phyloP scores from a whole-genome alignment of 2,329 filamentous ascomycete species.

The Pleurostoma richardsiae region DNA sequence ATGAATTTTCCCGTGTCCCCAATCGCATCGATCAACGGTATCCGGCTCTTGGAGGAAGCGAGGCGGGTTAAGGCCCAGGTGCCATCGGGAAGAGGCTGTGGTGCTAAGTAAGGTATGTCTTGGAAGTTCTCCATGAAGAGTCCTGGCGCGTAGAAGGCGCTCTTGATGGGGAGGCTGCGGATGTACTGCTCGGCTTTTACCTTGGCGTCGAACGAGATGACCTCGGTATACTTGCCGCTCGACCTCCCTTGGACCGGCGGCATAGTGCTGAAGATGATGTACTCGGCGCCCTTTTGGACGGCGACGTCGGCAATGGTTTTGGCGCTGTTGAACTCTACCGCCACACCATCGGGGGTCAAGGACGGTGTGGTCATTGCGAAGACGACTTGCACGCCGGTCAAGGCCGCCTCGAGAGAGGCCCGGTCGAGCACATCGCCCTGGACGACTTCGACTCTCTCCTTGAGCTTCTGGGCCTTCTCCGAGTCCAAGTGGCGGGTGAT shows the following conservation, averaged over 20 bases:
- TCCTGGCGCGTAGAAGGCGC: conserved; percentile 46
- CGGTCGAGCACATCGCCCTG: conserved; percentile 5
- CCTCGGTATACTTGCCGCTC: conserved; percentile 28
- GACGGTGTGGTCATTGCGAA: conserved; percentile 28
- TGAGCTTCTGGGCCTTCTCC: background rate
- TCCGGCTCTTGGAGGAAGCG: conserved; percentile 20
- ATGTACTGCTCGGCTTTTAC: conserved; percentile 53
- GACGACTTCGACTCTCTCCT: conserved; percentile 4
- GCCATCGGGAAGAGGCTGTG: conserved; percentile 14
- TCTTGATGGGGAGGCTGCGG: conserved; percentile 37
- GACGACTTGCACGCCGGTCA: conserved; percentile 29
- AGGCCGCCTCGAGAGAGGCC: conserved; percentile 1
- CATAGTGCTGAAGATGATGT: conserved; percentile 41
- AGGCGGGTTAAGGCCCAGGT: conserved; percentile 20
- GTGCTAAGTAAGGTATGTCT: conserved; percentile 14
- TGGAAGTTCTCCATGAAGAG: conserved; percentile 50
- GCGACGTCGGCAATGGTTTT: conserved; percentile 40
- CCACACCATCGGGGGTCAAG: conserved; percentile 21
- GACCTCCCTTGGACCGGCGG: conserved; percentile 30
- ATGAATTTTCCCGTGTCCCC: conserved; percentile 35
- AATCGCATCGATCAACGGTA: conserved; percentile 30
- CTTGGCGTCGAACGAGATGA: conserved; percentile 52
- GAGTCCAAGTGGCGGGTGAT: conserved; percentile 1
- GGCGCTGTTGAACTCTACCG: conserved; percentile 34
- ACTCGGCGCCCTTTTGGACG: conserved; percentile 35